phyloP scores from a whole-genome alignment of 225 moss, liverwort and hornwort genomes.

The Bryoerythrophyllum caledonicum region DNA sequence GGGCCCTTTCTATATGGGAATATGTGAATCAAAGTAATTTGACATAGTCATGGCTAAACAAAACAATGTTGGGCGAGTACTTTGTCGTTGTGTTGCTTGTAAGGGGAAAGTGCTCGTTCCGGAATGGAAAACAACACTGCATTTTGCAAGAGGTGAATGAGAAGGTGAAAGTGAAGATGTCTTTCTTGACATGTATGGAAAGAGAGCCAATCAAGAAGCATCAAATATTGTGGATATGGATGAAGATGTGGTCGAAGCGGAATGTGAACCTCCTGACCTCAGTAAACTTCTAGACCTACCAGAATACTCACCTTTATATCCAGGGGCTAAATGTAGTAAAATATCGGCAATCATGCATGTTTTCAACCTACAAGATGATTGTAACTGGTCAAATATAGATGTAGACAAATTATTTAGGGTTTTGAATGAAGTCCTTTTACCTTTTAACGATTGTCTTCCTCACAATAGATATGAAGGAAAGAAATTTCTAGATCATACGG shows the following conservation, averaged over 20 bases:
- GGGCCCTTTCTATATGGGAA: too few relatives aligned
- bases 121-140: neutral
- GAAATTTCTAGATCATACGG: too few relatives aligned
- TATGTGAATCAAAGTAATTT: too few relatives aligned
- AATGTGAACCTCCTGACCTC: neutral
- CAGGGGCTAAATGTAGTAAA: too few relatives aligned
- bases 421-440: neutral
- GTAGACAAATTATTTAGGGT: too few relatives aligned
- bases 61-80: neutral
- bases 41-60: neutral
- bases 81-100: neutral
- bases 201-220: neutral
- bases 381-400: neutral
- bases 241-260: neutral
- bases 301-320: neutral
- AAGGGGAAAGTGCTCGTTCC: neutral
- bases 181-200: neutral
- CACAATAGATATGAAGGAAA: neutral
- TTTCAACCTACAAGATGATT: neutral
- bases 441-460: neutral
- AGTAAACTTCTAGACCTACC: too few relatives aligned
- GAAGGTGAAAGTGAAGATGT: neutral
- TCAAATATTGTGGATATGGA: too few relatives aligned
- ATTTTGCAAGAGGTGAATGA: neutral
- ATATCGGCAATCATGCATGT: too few relatives aligned